These are phyloP conservation scores for Eutypa lata DNA, from an alignment of 2,329 filamentous ascomycete genomes.

Conservation along the genomic window DNA sequence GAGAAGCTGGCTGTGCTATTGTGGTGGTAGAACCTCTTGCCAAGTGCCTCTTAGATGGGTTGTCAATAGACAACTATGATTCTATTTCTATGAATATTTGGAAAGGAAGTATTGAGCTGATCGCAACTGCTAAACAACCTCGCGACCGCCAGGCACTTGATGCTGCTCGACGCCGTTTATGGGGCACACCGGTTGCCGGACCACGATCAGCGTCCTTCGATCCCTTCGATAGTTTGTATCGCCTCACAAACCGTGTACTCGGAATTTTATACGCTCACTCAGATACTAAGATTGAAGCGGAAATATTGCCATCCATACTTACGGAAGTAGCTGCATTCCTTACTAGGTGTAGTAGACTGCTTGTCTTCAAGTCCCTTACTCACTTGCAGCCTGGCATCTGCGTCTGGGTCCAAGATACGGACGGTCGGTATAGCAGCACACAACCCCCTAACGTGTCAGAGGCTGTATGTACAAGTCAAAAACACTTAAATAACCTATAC, in stretches of 20 bases:
- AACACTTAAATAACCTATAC: not conserved
- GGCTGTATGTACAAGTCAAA: conserved; percentile 38
- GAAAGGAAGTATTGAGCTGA: conserved; percentile 37
- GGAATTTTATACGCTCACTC: conserved; percentile 50
- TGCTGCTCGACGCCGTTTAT: conserved; percentile 61
- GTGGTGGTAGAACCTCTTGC: conserved; percentile 70
- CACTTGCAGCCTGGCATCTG: conserved; percentile 61
- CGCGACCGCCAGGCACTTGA: conserved; percentile 63
- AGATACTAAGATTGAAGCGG: conserved; percentile 33
- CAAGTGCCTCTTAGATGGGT: conserved; percentile 44
- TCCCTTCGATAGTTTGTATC: conserved; percentile 66
- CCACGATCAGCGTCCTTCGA: conserved; percentile 47
- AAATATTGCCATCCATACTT: conserved; percentile 45
- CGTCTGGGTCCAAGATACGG: conserved; percentile 61
- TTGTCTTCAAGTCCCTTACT: conserved; percentile 54
- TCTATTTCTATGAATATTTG: conserved; percentile 25
- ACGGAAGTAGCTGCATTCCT: conserved; percentile 52
- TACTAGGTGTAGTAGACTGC: conserved; percentile 42
- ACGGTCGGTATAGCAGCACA: conserved; percentile 39
- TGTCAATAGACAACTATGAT: conserved; percentile 15
- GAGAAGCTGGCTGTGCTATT: conserved; percentile 64
- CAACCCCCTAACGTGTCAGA: conserved; percentile 38
- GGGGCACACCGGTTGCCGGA: conserved; percentile 50
- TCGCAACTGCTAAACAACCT: conserved; percentile 51
- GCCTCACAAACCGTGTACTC: conserved; percentile 53